These are phyloP conservation scores for Colletotrichum plurivorum DNA, from an alignment of 2,329 filamentous ascomycete species.

Conservation along the genomic window DNA sequence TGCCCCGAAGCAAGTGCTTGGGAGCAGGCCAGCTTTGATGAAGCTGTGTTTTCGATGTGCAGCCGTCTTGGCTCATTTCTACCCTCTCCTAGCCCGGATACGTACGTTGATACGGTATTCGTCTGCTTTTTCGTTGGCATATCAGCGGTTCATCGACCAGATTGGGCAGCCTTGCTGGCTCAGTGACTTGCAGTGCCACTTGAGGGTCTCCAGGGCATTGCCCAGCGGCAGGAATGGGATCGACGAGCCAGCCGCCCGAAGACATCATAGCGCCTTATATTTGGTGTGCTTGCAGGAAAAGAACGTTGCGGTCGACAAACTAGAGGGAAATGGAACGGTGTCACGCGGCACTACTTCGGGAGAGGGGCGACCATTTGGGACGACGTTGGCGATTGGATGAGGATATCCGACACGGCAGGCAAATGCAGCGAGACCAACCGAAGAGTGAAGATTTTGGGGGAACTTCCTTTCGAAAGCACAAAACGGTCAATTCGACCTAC, in stretches of 20 bases:
- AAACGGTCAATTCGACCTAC: too few relatives aligned
- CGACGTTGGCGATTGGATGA: neutral
- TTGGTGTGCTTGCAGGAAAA: neutral
- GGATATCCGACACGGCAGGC: neutral
- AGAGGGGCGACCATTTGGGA: neutral
- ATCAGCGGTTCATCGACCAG: too few relatives aligned
- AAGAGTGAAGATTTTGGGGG: neutral
- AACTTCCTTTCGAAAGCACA: too few relatives aligned
- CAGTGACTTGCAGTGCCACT: neutral
- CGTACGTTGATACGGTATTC: too few relatives aligned
- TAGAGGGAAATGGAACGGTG: neutral
- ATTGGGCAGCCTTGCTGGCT: neutral
- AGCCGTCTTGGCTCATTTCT: too few relatives aligned
- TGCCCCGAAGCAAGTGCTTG: neutral
- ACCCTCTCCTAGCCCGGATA: too few relatives aligned
- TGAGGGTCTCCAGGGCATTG: neutral
- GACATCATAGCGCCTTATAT: too few relatives aligned
- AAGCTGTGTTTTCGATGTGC: too few relatives aligned
- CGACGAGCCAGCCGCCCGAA: neutral
- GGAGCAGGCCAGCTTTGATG: neutral
- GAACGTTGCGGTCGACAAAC: neutral
- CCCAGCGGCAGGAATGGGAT: neutral
- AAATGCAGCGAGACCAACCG: neutral
- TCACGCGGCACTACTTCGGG: constrained; percentile 2
- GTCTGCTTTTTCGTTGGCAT: too few relatives aligned